Percentiles rank a stretch among this genome's conserved stretches.
phyloP scores from a whole-genome alignment of 176 grass and related monocot species.

The Puccinellia tenuiflora region DNA sequence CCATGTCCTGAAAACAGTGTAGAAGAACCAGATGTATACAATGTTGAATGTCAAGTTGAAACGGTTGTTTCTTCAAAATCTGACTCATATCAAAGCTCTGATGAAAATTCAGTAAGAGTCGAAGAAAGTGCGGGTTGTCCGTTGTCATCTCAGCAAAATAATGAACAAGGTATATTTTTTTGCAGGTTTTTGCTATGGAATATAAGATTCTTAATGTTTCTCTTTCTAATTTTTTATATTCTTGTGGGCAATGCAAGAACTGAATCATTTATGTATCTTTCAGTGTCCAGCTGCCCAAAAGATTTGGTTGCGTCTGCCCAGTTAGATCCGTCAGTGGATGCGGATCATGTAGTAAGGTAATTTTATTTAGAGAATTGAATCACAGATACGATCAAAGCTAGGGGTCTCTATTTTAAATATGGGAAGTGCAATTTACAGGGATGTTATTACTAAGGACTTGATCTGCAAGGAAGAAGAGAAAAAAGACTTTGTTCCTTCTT shows the following conservation, averaged over 20 bases:
- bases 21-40: neutral
- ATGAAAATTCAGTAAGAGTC: conserved; percentile 5
- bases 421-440: conserved; percentile 2
- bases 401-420: neutral
- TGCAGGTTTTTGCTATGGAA: neutral
- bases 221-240: neutral
- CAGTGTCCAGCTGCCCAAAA: neutral
- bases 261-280: neutral
- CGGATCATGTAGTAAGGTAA: conserved; percentile 20
- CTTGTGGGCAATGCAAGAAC: neutral
- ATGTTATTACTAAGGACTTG: neutral
- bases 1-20: neutral
- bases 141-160: neutral
- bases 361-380: neutral
- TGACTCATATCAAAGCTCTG: neutral
- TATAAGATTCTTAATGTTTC: neutral
- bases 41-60: neutral
- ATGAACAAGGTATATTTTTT: conserved; percentile 29
- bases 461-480: neutral
- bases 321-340: neutral
- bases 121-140: neutral
- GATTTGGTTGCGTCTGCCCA: neutral
- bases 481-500: neutral
- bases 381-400: neutral
- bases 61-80: neutral